A percentile compares a stretch with the other conserved stretches of the same genome.
Evolutionary conservation across 768 basidiomycete species (phyloP).

Genomic region (Lactarius trivialis): DNA sequence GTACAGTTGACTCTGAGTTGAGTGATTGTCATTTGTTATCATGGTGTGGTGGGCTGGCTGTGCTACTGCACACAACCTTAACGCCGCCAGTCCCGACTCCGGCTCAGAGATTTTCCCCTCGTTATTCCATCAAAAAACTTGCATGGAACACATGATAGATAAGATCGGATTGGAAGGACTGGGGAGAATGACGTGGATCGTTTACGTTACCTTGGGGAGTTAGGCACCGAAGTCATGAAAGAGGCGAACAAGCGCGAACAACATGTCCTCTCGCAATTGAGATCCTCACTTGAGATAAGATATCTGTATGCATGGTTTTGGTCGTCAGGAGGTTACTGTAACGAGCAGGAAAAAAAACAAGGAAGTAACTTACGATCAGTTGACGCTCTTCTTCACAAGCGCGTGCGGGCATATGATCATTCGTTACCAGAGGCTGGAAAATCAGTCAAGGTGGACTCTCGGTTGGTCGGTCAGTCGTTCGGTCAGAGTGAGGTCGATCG

Average conservation of each 20-base stretch:
- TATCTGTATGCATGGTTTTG: neutral
- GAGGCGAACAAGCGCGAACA: neutral
- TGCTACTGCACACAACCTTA: neutral
- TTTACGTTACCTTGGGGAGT: neutral
- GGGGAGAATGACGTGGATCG: neutral
- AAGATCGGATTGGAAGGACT: neutral
- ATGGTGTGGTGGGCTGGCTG: neutral
- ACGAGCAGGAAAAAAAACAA: neutral
- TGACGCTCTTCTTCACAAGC: neutral
- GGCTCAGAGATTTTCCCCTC: neutral
- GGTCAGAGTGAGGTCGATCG: neutral
- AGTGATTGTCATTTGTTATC: neutral
- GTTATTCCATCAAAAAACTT: neutral
- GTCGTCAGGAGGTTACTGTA: neutral
- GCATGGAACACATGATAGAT: neutral
- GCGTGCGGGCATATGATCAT: neutral
- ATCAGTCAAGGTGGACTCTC: neutral
- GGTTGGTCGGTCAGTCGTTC: neutral
- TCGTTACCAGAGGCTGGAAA: neutral
- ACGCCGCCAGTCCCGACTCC: neutral
- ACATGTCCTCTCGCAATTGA: neutral
- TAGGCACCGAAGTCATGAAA: neutral
- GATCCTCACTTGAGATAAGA: neutral
- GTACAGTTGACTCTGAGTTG: neutral
- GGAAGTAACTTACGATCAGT: neutral